Evolutionary conservation across 441 rosid species (phyloP).

Genomic region (Erodium moschatum): DNA sequence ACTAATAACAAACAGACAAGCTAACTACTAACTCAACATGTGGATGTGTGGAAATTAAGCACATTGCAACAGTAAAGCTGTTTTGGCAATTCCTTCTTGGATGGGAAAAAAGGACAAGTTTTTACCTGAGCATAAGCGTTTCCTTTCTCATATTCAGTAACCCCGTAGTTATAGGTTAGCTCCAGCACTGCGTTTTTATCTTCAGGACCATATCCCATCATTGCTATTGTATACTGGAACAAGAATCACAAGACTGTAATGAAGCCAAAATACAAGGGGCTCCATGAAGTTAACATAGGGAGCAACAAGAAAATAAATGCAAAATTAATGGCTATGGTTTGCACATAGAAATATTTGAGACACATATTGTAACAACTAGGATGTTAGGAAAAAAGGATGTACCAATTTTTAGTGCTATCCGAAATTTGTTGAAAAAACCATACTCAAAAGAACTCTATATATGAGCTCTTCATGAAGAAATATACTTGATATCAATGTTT

Average conservation of each 20-base stretch:
- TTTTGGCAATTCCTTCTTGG: neutral
- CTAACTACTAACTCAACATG: neutral
- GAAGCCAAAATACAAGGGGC: neutral
- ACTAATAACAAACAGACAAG: neutral
- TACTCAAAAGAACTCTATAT: neutral
- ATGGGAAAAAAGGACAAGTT: neutral
- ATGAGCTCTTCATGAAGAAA: neutral
- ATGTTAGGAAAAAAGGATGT: too few species aligned
- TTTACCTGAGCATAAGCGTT: constrained; percentile 83
- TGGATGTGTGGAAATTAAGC: neutral
- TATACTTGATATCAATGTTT: too few species aligned
- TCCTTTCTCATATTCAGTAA: constrained; percentile 80
- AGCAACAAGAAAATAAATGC: too few species aligned
- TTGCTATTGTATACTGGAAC: constrained; percentile 64
- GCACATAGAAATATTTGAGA: too few species aligned
- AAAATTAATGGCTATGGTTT: too few species aligned
- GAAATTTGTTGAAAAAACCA: neutral
- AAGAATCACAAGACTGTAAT: constrained; percentile 13
- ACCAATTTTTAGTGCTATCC: neutral
- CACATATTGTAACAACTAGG: too few species aligned
- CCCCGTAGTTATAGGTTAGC: constrained; percentile 87
- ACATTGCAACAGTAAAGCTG: neutral
- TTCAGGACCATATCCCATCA: constrained; percentile 97
- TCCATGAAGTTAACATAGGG: too few species aligned
- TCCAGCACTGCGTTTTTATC: constrained; percentile 73